Evolutionary conservation across 352 stramenopile species (phyloP), one percentile per base, ranked within the genome.

Genomic region (Aphanomyces cochlioides): DNA sequence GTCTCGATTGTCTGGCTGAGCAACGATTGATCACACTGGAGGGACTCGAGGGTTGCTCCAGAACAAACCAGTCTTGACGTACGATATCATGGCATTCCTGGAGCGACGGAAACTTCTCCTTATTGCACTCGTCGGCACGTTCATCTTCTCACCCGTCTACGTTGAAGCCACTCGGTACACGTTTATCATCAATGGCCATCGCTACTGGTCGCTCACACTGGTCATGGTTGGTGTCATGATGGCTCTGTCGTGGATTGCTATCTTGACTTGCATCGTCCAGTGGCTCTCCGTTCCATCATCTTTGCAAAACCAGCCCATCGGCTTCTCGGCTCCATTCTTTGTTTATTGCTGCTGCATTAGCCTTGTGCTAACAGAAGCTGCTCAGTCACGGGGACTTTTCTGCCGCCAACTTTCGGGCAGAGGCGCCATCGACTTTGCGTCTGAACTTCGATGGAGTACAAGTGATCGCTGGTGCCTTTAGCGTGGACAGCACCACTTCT

Each of bases 51-150:
- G 59, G 39, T 7, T 70, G 0, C 47, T 70, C 12, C 5, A 48
- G 38, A 41, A 50, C 54, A 70, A 70, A 50, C 64, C 64, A 4
- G 64, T 70, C 3, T 39, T 70, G 8, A 70, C 64, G 47, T 70
- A 70, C 21, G 64, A 60, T 50, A 70, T 70, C 8, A 12, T 70
- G 6, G 40, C 64, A 13, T 54, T 21, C 12, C 15, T 70, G 21
- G 64, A 70, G 47, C 64, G 48, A 19, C 64, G 64, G 6, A 70
- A 70, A 47, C 7, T 63, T 21, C 47, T 70, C 5, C 12, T 70
- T 0, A 21, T 70, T 28, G 13, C 19, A 5, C 54, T 61, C 54
- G 21, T 61, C 8, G 39, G 54, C 54, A 39, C 54, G 4, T 61
- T 61, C 54, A 45, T 61, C 54, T 61, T 61, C 28, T 61, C 3